Evolutionary conservation across 768 basidiomycete genomes (phyloP), one percentile per base, ranked within the genome.

Genomic region (Rhizopogon sp.): DNA sequence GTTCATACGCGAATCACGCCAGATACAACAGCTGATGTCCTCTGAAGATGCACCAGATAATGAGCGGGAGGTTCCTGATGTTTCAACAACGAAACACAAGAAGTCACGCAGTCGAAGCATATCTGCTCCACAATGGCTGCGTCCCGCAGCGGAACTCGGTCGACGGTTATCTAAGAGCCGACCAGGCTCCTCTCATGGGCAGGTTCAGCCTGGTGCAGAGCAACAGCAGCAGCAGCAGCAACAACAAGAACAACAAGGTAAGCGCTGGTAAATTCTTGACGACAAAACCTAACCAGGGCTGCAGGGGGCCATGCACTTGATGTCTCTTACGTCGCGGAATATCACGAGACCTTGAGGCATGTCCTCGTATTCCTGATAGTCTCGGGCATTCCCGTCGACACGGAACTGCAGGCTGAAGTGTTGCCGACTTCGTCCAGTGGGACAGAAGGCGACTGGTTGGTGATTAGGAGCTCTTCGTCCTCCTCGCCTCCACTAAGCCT

Each of bases 321-420:
- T 46, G 67, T 85, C 8, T 68, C 74, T 14, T 85, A 79, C 58
- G 71, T 87, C 28, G 82, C 83, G 1, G 95, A 97, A 69, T 81
- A 91, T 63, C 93, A 95, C 64, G 90, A 94, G 66, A 90, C 84
- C 54, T 80, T 98, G 4, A 83, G 85, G 22, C 87, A 87, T 47
- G 78, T 96, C 31, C 74, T 92, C 37, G 80, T 92, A 22, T 88
- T 92, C 65, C 73, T 94, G 50, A 80, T 80, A 20, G 72, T 84
- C 33, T 75, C 75, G 2, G 80, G 81, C 3, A 64, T 74, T 4
- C 75, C 72, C 1, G 71, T 79, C 4, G 78, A 79, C 2, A 67
- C 74, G 10, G 80, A 83, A 50, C 69, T 87, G 20, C 82, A 82
- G 61, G 86, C 88, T 0, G 87, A 90, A 59, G 83, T 90, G 11